phyloP scores from a whole-genome alignment of 2,329 filamentous ascomycete genomes.

The Blumeriella jaapii region DNA sequence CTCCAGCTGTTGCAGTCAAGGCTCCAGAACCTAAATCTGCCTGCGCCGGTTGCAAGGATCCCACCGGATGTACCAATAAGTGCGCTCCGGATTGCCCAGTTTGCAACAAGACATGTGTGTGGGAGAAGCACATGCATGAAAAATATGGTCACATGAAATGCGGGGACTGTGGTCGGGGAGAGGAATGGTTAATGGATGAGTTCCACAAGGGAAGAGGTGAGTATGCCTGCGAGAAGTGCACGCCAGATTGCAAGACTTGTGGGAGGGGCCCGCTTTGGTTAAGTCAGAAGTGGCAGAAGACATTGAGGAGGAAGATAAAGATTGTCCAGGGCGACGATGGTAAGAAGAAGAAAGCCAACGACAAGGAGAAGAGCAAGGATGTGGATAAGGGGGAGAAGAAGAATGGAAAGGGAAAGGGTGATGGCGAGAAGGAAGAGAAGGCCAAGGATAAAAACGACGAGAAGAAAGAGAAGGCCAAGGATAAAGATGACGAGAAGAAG shows the following conservation, averaged over 20 bases:
- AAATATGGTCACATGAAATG: slow-evolving; percentile 4
- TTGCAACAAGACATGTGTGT: slow-evolving; percentile 2
- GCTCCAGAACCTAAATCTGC: not conserved
- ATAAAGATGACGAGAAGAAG: slow-evolving; percentile 1
- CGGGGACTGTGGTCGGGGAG: slow-evolving; percentile 1
- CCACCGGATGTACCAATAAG: not conserved
- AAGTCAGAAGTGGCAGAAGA: slow-evolving; percentile 4
- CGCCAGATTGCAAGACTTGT: slow-evolving; percentile 4
- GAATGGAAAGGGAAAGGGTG: not conserved
- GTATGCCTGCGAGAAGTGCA: slow-evolving; percentile 7
- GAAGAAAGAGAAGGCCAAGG: not conserved
- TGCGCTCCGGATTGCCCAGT: slow-evolving; percentile 1
- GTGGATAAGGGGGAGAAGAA: not conserved
- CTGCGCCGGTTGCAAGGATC: not conserved
- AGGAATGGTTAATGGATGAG: slow-evolving; percentile 3
- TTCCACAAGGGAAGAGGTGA: slow-evolving; percentile 5
- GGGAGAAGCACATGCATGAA: slow-evolving; percentile 4
- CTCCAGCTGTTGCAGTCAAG: not conserved
- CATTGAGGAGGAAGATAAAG: slow-evolving; percentile 1
- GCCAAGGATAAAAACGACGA: slow-evolving; percentile 1
- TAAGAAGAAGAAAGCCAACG: not conserved
- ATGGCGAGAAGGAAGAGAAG: not conserved
- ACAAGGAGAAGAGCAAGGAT: slow-evolving; percentile 3
- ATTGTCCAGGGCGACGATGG: not conserved
- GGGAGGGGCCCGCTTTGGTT: slow-evolving; percentile 5